Base-by-base conservation (phyloP, 495 filamentous ascomycete genomes). In the Xylaria bambusicola region DNA sequence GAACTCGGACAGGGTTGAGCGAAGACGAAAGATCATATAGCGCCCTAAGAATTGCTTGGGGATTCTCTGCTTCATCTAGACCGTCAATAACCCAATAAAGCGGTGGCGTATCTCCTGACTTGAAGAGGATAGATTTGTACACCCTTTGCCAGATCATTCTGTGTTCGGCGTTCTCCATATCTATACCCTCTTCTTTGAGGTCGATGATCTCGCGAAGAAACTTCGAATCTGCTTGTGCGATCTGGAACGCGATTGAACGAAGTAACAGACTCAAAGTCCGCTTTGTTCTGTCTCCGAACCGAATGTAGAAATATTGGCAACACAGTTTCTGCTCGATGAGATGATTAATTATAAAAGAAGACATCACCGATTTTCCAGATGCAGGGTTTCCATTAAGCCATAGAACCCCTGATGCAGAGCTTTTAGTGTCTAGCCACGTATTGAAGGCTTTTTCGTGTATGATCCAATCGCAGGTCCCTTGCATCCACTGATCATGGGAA, bases 381-480 rank as follows among this genome's bases (percentile, higher is more conserved):
- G 61, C 75, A 12, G 73, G 60, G n/a, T 58, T 44, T 0, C 63
- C 74, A 36, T 52, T 56, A 1, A 76, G 0, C 71, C 73, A 78
- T 46, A 49, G 1, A 66, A 46, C 10, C 24, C 33, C 46, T 36
- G 7, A 41, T 41, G 13, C 21, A 20, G 6, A 1, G 24, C 10
- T 29, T 15, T 12, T 33, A 27, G 35, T 50, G 5, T 70, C 33
- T 8, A 54, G 6, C 73, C 72, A 77, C 24, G 46, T 29, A 8
- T 1, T 18, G 15, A 72, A 73, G 1, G 46, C 54, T 31, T 52
- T 45, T 27, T 67, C 51, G 12, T 59, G 23, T 2, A 65, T 29
- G 17, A 77, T 62, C 74, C 74, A 77, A 23, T 63, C 17, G n/a
- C 72, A 77, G 1, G 74, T 73, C 27, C 77, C 79, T 6, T 52